phyloP scores from a whole-genome alignment of 768 basidiomycete species.

The Obba rivulosa region DNA sequence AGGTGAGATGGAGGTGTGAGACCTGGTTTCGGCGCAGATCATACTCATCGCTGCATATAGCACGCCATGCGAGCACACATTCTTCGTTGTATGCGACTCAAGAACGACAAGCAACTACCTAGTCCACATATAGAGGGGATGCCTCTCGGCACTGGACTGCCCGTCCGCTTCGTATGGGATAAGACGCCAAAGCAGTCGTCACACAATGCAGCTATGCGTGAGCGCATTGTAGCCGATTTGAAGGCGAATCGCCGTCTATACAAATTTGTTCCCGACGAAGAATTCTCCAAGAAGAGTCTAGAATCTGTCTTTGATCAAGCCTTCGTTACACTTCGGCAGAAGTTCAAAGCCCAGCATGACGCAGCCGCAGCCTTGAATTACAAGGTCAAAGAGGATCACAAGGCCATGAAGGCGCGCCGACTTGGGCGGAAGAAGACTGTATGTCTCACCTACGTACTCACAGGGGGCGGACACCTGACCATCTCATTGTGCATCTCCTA shows the following conservation, averaged over 20 bases:
- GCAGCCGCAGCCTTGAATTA: slow-evolving; percentile 33
- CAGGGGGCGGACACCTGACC: background rate
- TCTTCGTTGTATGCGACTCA: slow-evolving; percentile 51
- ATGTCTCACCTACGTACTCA: slow-evolving; percentile 21
- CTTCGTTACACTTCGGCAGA: slow-evolving; percentile 63
- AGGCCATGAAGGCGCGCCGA: slow-evolving; percentile 58
- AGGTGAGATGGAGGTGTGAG: slow-evolving; percentile 35
- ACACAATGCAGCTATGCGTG: slow-evolving; percentile 70
- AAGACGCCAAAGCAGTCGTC: slow-evolving; percentile 72
- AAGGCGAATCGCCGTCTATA: slow-evolving; percentile 51
- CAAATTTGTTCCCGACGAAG: slow-evolving; percentile 57
- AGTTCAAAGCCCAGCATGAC: slow-evolving; percentile 59
- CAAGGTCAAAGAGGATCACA: slow-evolving; percentile 53
- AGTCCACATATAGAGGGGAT: slow-evolving; percentile 55
- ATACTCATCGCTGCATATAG: slow-evolving; percentile 32
- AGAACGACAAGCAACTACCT: slow-evolving; percentile 53
- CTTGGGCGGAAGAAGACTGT: slow-evolving; percentile 59
- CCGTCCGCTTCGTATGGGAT: slow-evolving; percentile 75
- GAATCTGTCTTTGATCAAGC: slow-evolving; percentile 66
- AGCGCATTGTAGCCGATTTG: slow-evolving; percentile 54
- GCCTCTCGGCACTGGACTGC: slow-evolving; percentile 38
- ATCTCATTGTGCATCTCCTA: slow-evolving; percentile 20
- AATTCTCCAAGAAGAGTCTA: slow-evolving; percentile 57
- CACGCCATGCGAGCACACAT: slow-evolving; percentile 68
- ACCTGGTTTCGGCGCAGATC: background rate